These are phyloP conservation scores for Chytriomyces sp. DNA, from an alignment of 192 early-diverging fungal genomes.

Conservation along the genomic window DNA sequence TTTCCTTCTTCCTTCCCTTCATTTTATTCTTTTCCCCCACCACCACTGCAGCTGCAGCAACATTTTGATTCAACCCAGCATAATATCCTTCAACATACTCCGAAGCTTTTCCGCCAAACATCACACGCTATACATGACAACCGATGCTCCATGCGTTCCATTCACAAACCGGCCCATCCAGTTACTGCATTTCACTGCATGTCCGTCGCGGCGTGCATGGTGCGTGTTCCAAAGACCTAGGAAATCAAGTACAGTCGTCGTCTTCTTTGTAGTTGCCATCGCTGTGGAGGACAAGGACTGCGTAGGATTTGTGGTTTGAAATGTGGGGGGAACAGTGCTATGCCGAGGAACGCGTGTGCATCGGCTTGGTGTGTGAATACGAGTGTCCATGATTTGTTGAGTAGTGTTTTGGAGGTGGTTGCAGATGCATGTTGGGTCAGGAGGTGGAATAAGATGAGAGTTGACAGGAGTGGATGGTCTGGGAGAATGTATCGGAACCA, in stretches of 20 bases:
- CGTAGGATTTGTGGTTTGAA: conserved; percentile 20
- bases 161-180: conserved; percentile 10
- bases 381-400: conserved; percentile 6
- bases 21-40: neutral
- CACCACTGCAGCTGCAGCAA: neutral
- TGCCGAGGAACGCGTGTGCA: neutral
- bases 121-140: conserved; percentile 40
- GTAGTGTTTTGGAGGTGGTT: neutral
- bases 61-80: conserved; percentile 8
- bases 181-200: neutral
- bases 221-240: conserved; percentile 21
- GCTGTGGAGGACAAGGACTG: conserved; percentile 10
- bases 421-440: neutral
- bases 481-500: conserved; percentile 29
- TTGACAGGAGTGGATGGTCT: conserved; percentile 24
- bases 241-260: conserved; percentile 29
- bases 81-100: conserved; percentile 42
- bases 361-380: conserved; percentile 30
- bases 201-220: neutral
- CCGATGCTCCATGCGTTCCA: neutral
- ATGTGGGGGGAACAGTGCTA: conserved; percentile 3
- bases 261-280: neutral
- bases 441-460: conserved; percentile 20
- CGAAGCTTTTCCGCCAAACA: conserved; percentile 24
- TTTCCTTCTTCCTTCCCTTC: neutral